Evolutionary conservation across 495 filamentous ascomycete species (phyloP).

Genomic region (Penicillium crystallinum): DNA sequence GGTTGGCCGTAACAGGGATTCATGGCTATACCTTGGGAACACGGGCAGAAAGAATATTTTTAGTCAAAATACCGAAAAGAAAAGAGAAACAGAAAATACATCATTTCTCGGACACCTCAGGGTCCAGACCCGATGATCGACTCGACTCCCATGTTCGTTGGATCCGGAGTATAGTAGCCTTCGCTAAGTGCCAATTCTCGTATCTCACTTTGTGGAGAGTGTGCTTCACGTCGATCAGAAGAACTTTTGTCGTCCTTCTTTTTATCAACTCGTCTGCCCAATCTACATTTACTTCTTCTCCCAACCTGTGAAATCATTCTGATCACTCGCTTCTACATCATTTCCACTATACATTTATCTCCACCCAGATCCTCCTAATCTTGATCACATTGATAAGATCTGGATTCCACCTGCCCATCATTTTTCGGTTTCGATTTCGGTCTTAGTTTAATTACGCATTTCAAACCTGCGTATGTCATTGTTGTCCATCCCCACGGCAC

Average conservation of each 20-base stretch:
- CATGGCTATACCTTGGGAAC: background rate
- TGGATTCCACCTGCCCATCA: background rate
- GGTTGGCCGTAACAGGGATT: background rate
- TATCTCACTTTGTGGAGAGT: slow-evolving; percentile 9
- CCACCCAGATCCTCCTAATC: background rate
- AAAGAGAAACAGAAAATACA: background rate
- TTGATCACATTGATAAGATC: slow-evolving; percentile 7
- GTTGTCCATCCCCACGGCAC: background rate
- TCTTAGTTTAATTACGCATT: background rate
- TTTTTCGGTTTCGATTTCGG: background rate
- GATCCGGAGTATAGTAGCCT: slow-evolving; percentile 6
- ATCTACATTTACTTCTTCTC: slow-evolving; percentile 1
- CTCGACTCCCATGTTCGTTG: slow-evolving; percentile 1
- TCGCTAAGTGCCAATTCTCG: background rate
- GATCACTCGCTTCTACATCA: background rate
- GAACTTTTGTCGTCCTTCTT: slow-evolving; percentile 10
- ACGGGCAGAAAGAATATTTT: background rate
- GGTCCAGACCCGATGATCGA: slow-evolving; percentile 10
- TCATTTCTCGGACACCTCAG: background rate
- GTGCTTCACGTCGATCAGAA: slow-evolving; percentile 5
- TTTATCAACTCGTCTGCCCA: slow-evolving; percentile 8
- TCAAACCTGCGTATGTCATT: background rate
- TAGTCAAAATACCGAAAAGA: background rate
- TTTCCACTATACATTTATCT: background rate
- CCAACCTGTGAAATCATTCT: slow-evolving; percentile 3